Evolutionary conservation across 441 rosid genomes (phyloP).

Genomic region (Euphorbia corollata): DNA sequence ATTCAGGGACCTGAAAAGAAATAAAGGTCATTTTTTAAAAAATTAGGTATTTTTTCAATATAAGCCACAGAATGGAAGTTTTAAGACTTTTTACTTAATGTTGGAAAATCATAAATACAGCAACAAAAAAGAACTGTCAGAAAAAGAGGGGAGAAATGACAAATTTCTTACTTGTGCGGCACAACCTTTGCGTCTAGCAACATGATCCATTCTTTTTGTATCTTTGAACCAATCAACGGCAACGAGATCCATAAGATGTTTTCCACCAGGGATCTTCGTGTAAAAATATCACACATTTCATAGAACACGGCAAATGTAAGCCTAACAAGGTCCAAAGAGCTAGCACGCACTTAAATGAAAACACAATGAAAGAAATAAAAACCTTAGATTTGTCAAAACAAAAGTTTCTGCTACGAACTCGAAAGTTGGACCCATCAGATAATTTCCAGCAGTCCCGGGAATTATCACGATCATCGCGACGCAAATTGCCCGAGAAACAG

Average conservation of each 20-base stretch:
- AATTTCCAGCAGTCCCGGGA: slow-evolving; percentile 88
- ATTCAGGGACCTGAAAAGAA: neutral
- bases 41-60: neutral
- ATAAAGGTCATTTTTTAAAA: neutral
- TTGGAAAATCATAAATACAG: neutral
- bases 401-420: slow-evolving; percentile 91
- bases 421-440: slow-evolving; percentile 84
- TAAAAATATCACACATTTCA: slow-evolving; percentile 12
- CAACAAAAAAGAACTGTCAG: neutral
- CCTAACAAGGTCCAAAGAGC: slow-evolving; percentile 12
- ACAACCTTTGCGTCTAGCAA: slow-evolving; percentile 86
- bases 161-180: slow-evolving; percentile 68
- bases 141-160: neutral
- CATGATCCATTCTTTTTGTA: slow-evolving; percentile 93
- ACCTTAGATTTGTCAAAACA: slow-evolving; percentile 91
- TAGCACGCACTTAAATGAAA: slow-evolving; percentile 4
- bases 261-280: slow-evolving; percentile 84
- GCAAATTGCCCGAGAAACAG: slow-evolving; percentile 78
- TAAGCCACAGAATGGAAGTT: neutral
- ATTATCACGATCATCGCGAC: slow-evolving; percentile 76
- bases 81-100: neutral
- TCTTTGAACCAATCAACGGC: slow-evolving; percentile 99
- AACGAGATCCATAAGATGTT: slow-evolving; percentile 94
- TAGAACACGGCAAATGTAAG: slow-evolving; percentile 20
- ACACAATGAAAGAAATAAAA: slow-evolving; percentile 16